phyloP scores from a whole-genome alignment of 192 early-diverging fungal genomes.

The Rhizoclosmatium sp. region DNA sequence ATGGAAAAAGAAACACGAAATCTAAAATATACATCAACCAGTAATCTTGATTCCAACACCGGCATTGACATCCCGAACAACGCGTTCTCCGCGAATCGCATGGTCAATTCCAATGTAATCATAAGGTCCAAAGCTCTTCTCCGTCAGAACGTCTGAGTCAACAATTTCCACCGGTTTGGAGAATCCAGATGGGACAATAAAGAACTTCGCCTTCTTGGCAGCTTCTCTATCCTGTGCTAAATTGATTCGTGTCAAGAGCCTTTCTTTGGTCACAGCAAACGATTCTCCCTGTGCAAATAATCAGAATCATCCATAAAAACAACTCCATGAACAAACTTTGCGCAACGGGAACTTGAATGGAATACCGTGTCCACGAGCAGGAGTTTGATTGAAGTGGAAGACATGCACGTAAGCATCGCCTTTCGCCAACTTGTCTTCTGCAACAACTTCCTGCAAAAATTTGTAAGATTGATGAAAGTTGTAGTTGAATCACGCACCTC shows the following conservation, averaged over 20 bases:
- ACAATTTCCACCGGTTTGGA: conserved; percentile 40
- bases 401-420: conserved; percentile 53
- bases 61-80: conserved; percentile 46
- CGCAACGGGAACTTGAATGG: conserved; percentile 77
- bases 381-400: conserved; percentile 80
- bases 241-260: conserved; percentile 74
- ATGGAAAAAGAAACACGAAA: neutral
- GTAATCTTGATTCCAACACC: conserved; percentile 31
- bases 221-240: conserved; percentile 83
- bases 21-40: conserved; percentile 6
- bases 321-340: neutral
- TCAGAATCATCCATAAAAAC: neutral
- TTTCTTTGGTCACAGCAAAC: conserved; percentile 73
- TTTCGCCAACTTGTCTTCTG: conserved; percentile 26
- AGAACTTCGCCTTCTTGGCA: conserved; percentile 64
- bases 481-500: conserved; percentile 43
- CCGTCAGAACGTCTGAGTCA: conserved; percentile 54
- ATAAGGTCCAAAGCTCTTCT: conserved; percentile 36
- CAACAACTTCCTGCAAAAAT: conserved; percentile 13
- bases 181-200: conserved; percentile 44
- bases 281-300: conserved; percentile 62
- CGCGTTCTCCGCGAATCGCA: conserved; percentile 43
- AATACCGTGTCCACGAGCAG: conserved; percentile 71
- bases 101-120: conserved; percentile 58
- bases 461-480: neutral